These are phyloP conservation scores for Neopestalotiopsis sp. DNA, from an alignment of 2,329 filamentous ascomycete genomes.

Conservation along the genomic window DNA sequence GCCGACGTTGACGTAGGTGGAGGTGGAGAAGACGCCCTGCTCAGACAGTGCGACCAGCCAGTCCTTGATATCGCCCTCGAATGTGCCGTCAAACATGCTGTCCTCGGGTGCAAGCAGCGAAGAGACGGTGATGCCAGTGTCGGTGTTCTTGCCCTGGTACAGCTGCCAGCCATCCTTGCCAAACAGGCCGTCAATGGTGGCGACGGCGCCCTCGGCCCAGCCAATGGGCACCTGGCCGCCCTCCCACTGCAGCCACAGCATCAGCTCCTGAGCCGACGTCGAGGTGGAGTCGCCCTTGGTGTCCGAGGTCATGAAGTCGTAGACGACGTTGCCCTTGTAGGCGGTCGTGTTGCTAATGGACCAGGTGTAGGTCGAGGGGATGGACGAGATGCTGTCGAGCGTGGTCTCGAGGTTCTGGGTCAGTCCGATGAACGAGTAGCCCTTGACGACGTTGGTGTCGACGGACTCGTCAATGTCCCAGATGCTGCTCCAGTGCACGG, in stretches of 20 bases:
- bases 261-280: slow-evolving; percentile 44
- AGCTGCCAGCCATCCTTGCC: slow-evolving; percentile 45
- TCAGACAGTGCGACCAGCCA: slow-evolving; percentile 45
- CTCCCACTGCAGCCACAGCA: slow-evolving; percentile 52
- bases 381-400: slow-evolving; percentile 43
- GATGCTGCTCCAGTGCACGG: slow-evolving; percentile 43
- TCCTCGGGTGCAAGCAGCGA: slow-evolving; percentile 40
- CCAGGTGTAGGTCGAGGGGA: slow-evolving; percentile 47
- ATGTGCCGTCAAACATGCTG: slow-evolving; percentile 43
- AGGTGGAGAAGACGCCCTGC: slow-evolving; percentile 38
- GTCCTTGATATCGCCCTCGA: slow-evolving; percentile 41
- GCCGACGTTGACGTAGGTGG: slow-evolving; percentile 47
- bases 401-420: slow-evolving; percentile 47
- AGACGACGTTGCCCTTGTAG: slow-evolving; percentile 38
- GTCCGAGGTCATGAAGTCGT: slow-evolving; percentile 43
- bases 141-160: slow-evolving; percentile 46
- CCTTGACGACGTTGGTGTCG: slow-evolving; percentile 44
- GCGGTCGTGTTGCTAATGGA: slow-evolving; percentile 43
- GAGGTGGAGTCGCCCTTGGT: slow-evolving; percentile 48
- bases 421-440: slow-evolving; percentile 50
- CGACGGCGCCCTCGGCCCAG: slow-evolving; percentile 39
- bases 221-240: slow-evolving; percentile 51
- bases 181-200: slow-evolving; percentile 42
- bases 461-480: slow-evolving; percentile 44
- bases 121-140: slow-evolving; percentile 48